Percentiles rank a stretch among this genome's conserved stretches.
Conservation (phyloP, 495 filamentous ascomycete genomes). For the Chlorociboria aeruginascens region DNA sequence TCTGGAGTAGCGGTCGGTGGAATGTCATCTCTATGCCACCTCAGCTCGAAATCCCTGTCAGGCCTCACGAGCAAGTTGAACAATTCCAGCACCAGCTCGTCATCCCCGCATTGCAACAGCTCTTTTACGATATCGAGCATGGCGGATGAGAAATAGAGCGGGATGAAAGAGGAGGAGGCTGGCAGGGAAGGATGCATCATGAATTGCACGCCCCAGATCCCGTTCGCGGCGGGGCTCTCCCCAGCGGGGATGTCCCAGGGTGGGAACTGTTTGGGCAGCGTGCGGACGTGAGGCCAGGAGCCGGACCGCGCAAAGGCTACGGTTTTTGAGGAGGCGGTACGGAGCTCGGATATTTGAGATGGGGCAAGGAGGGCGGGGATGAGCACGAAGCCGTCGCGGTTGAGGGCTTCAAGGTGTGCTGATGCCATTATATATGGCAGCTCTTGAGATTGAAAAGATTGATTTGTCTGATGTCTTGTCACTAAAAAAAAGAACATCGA, state of each 20-base stretch:
- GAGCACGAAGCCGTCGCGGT: conserved; percentile 18
- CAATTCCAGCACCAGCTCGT: conserved; percentile 60
- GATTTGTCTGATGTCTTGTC: too few relatives aligned
- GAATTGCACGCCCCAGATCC: conserved; percentile 83
- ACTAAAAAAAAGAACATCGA: too few relatives aligned
- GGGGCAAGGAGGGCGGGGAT: conserved; percentile 14
- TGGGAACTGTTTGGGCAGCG: conserved; percentile 76
- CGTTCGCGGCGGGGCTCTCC: conserved; percentile 32
- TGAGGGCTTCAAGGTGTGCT: conserved; percentile 14
- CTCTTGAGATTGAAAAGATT: too few relatives aligned
- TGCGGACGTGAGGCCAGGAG: conserved; percentile 66
- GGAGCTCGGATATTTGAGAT: conserved; percentile 33
- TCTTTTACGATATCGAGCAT: conserved; percentile 45
- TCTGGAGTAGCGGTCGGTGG: conserved; percentile 39
- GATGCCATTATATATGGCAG: neutral
- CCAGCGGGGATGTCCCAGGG: conserved; percentile 51
- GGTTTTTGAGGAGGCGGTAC: conserved; percentile 37
- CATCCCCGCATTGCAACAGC: conserved; percentile 32
- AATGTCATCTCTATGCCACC: conserved; percentile 75
- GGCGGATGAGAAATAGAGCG: conserved; percentile 50
- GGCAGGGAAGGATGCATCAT: conserved; percentile 60
- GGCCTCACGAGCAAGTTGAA: conserved; percentile 69
- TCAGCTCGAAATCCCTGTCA: conserved; percentile 48
- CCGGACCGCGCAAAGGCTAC: conserved; percentile 47
- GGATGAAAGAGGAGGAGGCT: conserved; percentile 39